Conservation (phyloP, 176 grass and related monocot genomes). For the Thalia dealbata region DNA sequence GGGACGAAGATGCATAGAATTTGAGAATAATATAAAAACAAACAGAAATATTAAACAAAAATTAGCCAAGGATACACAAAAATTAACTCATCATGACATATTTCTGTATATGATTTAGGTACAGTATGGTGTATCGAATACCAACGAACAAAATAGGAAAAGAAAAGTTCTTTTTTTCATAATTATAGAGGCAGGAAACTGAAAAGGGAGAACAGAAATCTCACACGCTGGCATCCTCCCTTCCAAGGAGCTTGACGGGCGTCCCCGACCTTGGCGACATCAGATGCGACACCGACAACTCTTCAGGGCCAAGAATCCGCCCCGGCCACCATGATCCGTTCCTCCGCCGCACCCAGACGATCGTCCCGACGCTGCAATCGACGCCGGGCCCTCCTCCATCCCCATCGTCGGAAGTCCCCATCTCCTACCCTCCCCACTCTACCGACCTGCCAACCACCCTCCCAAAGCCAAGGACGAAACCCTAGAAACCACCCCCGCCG, state of each 20-base stretch:
- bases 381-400: conserved; percentile 42
- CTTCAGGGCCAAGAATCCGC: conserved; percentile 72
- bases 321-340: conserved; percentile 99
- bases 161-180: too few relatives aligned
- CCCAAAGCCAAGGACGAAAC: too few relatives aligned
- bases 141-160: too few relatives aligned
- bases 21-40: too few relatives aligned
- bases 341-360: conserved; percentile 95
- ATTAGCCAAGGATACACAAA: too few relatives aligned
- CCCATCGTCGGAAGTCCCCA: conserved; percentile 49
- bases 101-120: too few relatives aligned
- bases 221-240: conserved; percentile 98
- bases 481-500: background rate
- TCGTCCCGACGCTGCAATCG: conserved; percentile 72
- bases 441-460: conserved; percentile 29
- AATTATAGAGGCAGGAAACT: conserved; percentile 2
- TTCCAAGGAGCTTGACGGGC: conserved; percentile 92
- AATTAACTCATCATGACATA: too few relatives aligned
- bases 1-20: too few relatives aligned
- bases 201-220: conserved; percentile 12
- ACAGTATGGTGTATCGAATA: too few relatives aligned
- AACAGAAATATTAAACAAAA: too few relatives aligned
- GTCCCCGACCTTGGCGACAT: conserved; percentile 96
- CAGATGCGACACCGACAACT: conserved; percentile 85
- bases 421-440: conserved; percentile 5